Evolutionary conservation across 805 yeast species (phyloP), one percentile per base, ranked within the genome.

Genomic region (Ogataea angusta): DNA sequence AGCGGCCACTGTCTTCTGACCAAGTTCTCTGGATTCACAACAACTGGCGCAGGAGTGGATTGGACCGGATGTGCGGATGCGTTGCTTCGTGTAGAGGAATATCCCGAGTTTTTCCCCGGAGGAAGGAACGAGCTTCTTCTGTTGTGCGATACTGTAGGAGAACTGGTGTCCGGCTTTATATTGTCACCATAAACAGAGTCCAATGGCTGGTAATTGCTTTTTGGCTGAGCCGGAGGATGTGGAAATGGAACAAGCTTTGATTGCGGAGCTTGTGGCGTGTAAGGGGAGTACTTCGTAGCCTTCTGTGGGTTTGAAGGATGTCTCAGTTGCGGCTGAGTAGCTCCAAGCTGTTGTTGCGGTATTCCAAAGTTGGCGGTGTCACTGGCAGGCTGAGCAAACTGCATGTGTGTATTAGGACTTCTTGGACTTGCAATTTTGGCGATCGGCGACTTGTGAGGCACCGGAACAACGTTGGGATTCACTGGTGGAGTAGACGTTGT

Each of bases 1-100:
- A 88, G 56, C 0, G 96, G 95, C 62, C 83, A 84, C 56, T 85
- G 95, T 40, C 84, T 69, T 34, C 66, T 62, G 17, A 70, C 60
- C 37, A 82, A 59, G 17, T 78, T 74, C 37, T 73, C 75, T 6
- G 85, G 83, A 45, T 79, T 73, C 22, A 65, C 62, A 6, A 69
- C 64, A 28, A 54, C 63, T 1, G 66, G 66, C 2, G 66, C 66
- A 15, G 66, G 65, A 3, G 61, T 38, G 49, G 60, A 24, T 48
- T 54, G n/a, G 29, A 28, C 26, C 38, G 36, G 13, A 5, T 27
- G 28, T 6, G 38, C 13, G 6, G 34, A 14, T 15, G 26, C 38
- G 13, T 24, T n/a, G 9, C 33, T 12, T 17, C 34, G 32, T 8
- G 16, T 12, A 3, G 42, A 27, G 4, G 31, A 26, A 17, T 23